A percentile compares a stretch with the other conserved stretches of the same genome.
phyloP scores from a whole-genome alignment of 2,329 filamentous ascomycete genomes.

The Calonectria pteridis region DNA sequence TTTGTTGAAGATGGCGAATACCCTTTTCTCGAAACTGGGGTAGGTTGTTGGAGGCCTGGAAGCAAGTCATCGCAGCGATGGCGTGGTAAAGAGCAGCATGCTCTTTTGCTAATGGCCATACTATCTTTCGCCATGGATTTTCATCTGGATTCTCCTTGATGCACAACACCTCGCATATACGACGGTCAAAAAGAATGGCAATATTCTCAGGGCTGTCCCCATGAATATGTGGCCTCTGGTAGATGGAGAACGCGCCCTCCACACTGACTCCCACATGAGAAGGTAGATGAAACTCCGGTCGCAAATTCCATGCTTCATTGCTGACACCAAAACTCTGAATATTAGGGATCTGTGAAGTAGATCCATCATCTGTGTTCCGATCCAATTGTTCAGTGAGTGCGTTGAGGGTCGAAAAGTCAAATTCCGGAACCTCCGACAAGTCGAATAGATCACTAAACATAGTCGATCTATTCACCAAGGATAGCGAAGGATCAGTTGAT shows the following conservation, averaged over 20 bases:
- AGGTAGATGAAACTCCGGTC: neutral
- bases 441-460: neutral
- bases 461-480: neutral
- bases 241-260: conserved; percentile 13
- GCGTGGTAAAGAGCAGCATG: conserved; percentile 30
- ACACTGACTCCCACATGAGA: neutral
- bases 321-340: neutral
- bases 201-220: conserved; percentile 28
- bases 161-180: conserved; percentile 28
- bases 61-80: conserved; percentile 33
- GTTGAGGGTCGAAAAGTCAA: neutral
- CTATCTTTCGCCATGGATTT: conserved; percentile 31
- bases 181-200: conserved; percentile 23
- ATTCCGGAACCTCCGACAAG: neutral
- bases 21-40: conserved; percentile 25
- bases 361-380: neutral
- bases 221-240: conserved; percentile 11
- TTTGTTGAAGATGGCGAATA: conserved; percentile 14
- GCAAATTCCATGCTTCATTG: neutral
- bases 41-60: conserved; percentile 21
- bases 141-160: conserved; percentile 25
- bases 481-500: neutral
- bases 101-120: conserved; percentile 30
- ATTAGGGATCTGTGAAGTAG: neutral
- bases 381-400: neutral